Conservation (phyloP, 2,329 filamentous ascomycete species). For the Tolypocladium tundrense region DNA sequence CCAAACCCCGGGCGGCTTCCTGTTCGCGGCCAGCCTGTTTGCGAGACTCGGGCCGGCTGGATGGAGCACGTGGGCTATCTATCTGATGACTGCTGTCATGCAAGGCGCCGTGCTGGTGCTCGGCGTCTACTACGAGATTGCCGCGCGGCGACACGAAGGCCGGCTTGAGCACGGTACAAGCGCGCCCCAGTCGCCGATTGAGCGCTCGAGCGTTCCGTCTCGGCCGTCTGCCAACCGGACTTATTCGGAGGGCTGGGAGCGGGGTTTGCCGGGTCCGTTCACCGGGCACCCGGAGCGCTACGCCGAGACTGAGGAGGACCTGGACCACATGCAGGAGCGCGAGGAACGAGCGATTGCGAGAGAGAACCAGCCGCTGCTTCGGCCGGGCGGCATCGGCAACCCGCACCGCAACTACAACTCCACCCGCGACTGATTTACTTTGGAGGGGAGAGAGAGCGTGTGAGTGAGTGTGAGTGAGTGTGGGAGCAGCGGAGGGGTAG, state of each 20-base stretch:
- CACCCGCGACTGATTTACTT: conserved; percentile 10
- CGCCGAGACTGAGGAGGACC: conserved; percentile 39
- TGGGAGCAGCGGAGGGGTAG: not conserved
- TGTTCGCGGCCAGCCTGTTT: conserved; percentile 80
- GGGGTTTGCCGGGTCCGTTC: conserved; percentile 38
- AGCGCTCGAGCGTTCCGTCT: conserved; percentile 15
- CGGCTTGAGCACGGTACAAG: conserved; percentile 12
- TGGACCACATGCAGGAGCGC: conserved; percentile 38
- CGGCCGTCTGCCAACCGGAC: conserved; percentile 30
- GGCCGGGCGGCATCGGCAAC: conserved; percentile 39
- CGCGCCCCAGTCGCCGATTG: conserved; percentile 16
- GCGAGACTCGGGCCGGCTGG: conserved; percentile 68
- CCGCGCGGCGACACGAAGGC: conserved; percentile 23
- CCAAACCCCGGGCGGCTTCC: conserved; percentile 83
- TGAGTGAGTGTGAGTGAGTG: not conserved
- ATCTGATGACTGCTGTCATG: conserved; percentile 73
- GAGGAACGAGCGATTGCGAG: conserved; percentile 39
- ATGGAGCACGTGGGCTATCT: conserved; percentile 95
- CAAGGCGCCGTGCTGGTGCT: conserved; percentile 74
- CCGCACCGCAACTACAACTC: conserved; percentile 29
- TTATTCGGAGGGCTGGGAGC: conserved; percentile 40
- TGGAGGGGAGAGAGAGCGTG: not conserved
- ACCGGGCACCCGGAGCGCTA: conserved; percentile 42
- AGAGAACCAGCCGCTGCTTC: conserved; percentile 40
- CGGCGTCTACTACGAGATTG: conserved; percentile 67